A percentile compares a stretch with the other conserved stretches of the same genome.
Conservation (phyloP, 2,329 filamentous ascomycete genomes). For the Dothideomycetes sp. region DNA sequence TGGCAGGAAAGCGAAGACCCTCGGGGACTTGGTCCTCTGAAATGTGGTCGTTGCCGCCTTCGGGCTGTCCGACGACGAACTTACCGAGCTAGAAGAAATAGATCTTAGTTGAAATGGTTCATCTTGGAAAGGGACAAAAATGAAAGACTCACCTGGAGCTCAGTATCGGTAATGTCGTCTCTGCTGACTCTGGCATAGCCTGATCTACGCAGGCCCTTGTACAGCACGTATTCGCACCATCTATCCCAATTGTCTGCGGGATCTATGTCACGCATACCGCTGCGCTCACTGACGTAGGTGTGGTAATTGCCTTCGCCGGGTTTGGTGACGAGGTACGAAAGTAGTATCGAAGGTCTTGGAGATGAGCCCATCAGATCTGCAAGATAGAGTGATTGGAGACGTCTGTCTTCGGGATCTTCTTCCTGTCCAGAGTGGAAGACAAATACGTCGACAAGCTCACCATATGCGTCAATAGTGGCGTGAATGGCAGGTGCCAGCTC, state of each 20-base stretch:
- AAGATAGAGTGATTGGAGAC: constrained; percentile 77
- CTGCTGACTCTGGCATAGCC: constrained; percentile 86
- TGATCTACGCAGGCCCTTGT: constrained; percentile 73
- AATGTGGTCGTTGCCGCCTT: constrained; percentile 55
- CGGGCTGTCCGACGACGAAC: constrained; percentile 68
- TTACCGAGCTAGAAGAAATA: constrained; percentile 82
- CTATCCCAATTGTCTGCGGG: constrained; percentile 87
- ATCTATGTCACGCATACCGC: constrained; percentile 94
- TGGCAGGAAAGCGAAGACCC: constrained; percentile 69
- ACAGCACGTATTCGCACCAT: constrained; percentile 98
- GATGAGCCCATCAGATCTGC: constrained; percentile 78
- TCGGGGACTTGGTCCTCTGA: constrained; percentile 63
- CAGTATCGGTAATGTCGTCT: constrained; percentile 90
- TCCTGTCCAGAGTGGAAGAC: constrained; percentile 99
- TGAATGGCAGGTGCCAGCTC: constrained; percentile 94
- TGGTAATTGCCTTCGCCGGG: constrained; percentile 93
- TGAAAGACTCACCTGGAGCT: constrained; percentile 59
- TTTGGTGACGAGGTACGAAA: constrained; percentile 87
- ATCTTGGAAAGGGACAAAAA: neutral
- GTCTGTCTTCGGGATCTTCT: constrained; percentile 84
- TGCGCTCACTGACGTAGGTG: constrained; percentile 75
- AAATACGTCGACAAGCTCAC: constrained; percentile 80
- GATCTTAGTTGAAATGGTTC: too few relatives aligned
- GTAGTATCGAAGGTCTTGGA: constrained; percentile 67
- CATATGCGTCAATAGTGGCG: constrained; percentile 90